These are phyloP conservation scores for Trichomonascaceae sp. DNA, from an alignment of 1,139 yeast species.

Conservation along the genomic window DNA sequence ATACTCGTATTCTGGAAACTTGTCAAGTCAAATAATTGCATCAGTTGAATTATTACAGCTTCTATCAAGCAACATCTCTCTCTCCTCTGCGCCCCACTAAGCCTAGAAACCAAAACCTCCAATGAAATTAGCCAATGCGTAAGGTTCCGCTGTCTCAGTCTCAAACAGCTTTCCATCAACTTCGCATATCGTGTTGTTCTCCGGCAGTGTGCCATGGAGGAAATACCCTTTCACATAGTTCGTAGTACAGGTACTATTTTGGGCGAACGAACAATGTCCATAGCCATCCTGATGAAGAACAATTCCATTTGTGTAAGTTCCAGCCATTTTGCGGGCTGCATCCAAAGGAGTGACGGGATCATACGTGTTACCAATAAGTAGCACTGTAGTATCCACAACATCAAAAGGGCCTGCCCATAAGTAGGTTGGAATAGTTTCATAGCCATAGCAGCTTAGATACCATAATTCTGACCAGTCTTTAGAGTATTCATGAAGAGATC, in stretches of 20 bases:
- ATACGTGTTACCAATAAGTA: conserved; percentile 14
- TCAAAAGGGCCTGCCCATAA: conserved; percentile 17
- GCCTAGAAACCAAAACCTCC: background rate
- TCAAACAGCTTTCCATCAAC: conserved; percentile 8
- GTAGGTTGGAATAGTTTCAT: conserved; percentile 9
- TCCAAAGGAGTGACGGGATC: conserved; percentile 17
- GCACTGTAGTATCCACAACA: conserved; percentile 14
- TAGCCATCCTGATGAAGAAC: conserved; percentile 15
- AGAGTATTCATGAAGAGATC: background rate
- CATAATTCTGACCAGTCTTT: conserved; percentile 7
- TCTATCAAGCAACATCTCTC: background rate
- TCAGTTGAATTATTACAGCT: too few relatives aligned
- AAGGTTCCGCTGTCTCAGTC: conserved; percentile 4
- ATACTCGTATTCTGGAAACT: background rate
- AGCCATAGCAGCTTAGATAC: conserved; percentile 8
- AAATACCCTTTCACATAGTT: conserved; percentile 11
- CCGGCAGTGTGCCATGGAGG: conserved; percentile 12
- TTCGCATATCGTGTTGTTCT: conserved; percentile 12
- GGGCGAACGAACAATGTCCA: conserved; percentile 17
- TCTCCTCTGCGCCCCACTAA: too few relatives aligned
- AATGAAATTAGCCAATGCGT: background rate
- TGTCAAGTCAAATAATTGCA: background rate
- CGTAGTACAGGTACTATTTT: conserved; percentile 13
- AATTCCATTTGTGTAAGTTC: conserved; percentile 12
- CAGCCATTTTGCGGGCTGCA: conserved; percentile 16